Percentiles rank a stretch among this genome's conserved stretches.
Evolutionary conservation across 345 rosid species (phyloP).

Genomic region (Syzygium grande): DNA sequence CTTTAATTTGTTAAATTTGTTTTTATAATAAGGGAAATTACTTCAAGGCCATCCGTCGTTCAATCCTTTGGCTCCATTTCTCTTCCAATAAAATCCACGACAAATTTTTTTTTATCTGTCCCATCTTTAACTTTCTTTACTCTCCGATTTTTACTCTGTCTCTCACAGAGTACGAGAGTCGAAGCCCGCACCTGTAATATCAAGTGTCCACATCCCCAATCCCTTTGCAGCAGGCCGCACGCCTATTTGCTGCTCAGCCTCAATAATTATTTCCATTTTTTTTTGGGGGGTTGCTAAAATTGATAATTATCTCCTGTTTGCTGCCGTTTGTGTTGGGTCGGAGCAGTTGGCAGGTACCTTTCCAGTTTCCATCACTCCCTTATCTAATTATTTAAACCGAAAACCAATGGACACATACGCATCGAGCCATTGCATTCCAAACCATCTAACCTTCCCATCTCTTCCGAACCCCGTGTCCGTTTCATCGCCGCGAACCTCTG

Average conservation of each 20-base stretch:
- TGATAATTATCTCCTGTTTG: background rate
- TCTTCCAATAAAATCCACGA: too few species aligned
- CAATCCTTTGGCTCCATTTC: background rate
- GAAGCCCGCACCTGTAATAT: too few species aligned
- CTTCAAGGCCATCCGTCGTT: background rate
- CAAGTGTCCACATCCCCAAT: too few species aligned
- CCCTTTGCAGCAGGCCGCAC: too few species aligned
- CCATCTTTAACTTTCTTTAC: too few species aligned
- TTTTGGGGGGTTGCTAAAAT: too few species aligned
- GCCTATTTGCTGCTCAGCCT: background rate
- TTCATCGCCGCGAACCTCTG: background rate
- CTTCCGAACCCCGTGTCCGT: background rate
- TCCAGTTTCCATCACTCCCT: background rate
- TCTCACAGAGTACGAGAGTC: too few species aligned
- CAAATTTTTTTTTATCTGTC: too few species aligned
- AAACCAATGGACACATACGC: background rate
- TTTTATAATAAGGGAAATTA: background rate
- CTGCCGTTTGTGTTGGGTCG: background rate
- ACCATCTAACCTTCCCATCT: background rate
- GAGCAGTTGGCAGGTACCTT: background rate
- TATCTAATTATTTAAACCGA: background rate
- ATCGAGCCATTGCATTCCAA: background rate
- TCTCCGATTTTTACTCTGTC: too few species aligned
- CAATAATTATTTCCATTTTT: background rate
- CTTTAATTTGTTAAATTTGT: background rate